phyloP scores from a whole-genome alignment of 805 yeast genomes.

The Yarrowia sp. region DNA sequence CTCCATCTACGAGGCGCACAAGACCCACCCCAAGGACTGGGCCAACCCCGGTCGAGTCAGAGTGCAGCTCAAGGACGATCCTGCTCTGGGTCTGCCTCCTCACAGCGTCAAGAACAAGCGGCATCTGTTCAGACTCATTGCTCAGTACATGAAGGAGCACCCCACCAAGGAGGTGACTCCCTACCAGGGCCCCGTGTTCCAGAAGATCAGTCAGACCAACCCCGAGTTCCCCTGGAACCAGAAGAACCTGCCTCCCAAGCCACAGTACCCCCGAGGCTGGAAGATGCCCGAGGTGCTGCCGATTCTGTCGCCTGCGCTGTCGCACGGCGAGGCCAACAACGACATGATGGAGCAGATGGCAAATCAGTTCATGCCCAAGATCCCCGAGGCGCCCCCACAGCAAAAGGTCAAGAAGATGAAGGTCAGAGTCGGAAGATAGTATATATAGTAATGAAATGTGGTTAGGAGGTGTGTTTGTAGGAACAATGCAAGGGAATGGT shows the following conservation, averaged over 20 bases:
- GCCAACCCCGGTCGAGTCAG: constrained; percentile 98
- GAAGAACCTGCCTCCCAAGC: constrained; percentile 33
- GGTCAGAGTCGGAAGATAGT: constrained; percentile 41
- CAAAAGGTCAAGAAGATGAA: constrained; percentile 45
- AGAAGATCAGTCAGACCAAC: constrained; percentile 41
- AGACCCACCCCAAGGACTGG: constrained; percentile 94
- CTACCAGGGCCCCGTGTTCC: constrained; percentile 55
- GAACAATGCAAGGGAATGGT: no score
- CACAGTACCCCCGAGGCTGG: constrained; percentile 73
- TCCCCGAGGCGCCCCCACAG: constrained; percentile 45
- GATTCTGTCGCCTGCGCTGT: constrained; percentile 76
- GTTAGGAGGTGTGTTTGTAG: no score
- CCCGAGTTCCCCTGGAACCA: constrained; percentile 42
- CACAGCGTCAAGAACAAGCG: constrained; percentile 61
- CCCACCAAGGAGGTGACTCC: constrained; percentile 75
- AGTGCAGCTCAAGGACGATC: constrained; percentile 61
- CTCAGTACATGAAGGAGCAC: constrained; percentile 65
- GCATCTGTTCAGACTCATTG: constrained; percentile 65
- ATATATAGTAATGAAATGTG: neutral
- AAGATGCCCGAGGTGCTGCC: constrained; percentile 88
- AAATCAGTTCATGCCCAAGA: constrained; percentile 46
- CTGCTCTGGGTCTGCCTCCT: constrained; percentile 42
- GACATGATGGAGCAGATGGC: constrained; percentile 48
- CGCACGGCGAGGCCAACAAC: constrained; percentile 77
- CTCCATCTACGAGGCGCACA: constrained; percentile 62